These are phyloP conservation scores for Amylostereum chailletii DNA, from an alignment of 1,284 basidiomycete genomes.

Conservation along the genomic window DNA sequence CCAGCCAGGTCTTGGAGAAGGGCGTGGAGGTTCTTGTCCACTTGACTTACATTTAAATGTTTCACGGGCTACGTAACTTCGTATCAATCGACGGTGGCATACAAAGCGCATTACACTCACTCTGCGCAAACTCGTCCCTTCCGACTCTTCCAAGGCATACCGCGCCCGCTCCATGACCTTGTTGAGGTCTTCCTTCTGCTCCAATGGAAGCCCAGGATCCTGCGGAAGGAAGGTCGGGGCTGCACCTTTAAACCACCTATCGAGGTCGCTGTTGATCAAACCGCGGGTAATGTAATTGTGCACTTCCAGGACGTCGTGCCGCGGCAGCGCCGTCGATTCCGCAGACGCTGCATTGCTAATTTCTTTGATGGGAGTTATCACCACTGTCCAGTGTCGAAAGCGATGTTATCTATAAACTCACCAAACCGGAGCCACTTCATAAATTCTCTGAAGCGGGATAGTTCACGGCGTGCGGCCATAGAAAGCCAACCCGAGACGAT, in stretches of 20 bases:
- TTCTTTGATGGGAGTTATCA: slow-evolving; percentile 4
- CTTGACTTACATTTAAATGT: slow-evolving; percentile 40
- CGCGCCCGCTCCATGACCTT: slow-evolving; percentile 38
- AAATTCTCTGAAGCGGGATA: slow-evolving; percentile 67
- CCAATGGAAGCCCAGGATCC: slow-evolving; percentile 42
- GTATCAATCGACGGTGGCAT: no score
- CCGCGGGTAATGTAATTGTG: slow-evolving; percentile 71
- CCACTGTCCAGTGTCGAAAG: neutral
- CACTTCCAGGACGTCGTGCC: slow-evolving; percentile 72
- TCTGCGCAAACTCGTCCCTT: slow-evolving; percentile 17
- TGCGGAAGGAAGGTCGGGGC: slow-evolving; percentile 45
- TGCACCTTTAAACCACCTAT: slow-evolving; percentile 69
- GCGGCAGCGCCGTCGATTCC: slow-evolving; percentile 38
- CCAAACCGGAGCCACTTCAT: slow-evolving; percentile 71
- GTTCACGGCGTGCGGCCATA: slow-evolving; percentile 52
- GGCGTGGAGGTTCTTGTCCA: slow-evolving; percentile 64
- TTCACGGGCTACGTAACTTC: slow-evolving; percentile 30
- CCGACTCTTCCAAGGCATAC: slow-evolving; percentile 34
- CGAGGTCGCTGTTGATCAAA: slow-evolving; percentile 57
- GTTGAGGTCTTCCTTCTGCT: slow-evolving; percentile 27
- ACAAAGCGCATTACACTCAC: slow-evolving; percentile 10
- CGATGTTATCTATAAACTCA: slow-evolving; percentile 21
- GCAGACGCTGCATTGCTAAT: slow-evolving; percentile 17
- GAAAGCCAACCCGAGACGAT: slow-evolving; percentile 62
- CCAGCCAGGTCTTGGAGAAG: slow-evolving; percentile 53